These are phyloP conservation scores for Metschnikowia corniflorae DNA, from an alignment of 805 yeast genomes.

Conservation along the genomic window DNA sequence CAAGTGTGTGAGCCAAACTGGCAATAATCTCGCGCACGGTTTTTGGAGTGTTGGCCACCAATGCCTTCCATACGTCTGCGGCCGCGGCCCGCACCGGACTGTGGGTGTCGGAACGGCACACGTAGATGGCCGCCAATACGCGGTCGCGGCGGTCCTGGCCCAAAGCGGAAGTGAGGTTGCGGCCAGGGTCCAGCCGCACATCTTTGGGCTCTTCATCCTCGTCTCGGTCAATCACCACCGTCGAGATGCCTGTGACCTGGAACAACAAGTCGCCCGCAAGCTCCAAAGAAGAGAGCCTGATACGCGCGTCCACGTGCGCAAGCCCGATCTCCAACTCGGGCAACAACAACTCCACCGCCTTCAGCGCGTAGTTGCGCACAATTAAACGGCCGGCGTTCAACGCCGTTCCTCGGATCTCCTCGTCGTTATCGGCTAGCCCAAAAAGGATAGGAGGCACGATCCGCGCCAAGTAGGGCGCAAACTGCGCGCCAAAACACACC, in stretches of 20 bases:
- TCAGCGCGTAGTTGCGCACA: constrained; percentile 85
- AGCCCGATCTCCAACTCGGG: constrained; percentile 94
- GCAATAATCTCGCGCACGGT: constrained; percentile 91
- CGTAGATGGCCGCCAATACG: constrained; percentile 77
- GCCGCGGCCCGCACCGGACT: constrained; percentile 86
- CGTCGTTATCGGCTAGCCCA: constrained; percentile 88
- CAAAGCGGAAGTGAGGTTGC: constrained; percentile 65
- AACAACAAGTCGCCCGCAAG: constrained; percentile 91
- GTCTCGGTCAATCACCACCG: no score
- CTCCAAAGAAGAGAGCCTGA: constrained; percentile 90
- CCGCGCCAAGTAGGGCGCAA: constrained; percentile 80
- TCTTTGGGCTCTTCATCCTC: constrained; percentile 69
- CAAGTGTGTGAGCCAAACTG: constrained; percentile 72
- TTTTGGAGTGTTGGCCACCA: constrained; percentile 93
- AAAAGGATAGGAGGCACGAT: constrained; percentile 89
- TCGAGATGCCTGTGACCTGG: constrained; percentile 88
- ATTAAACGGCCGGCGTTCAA: constrained; percentile 89
- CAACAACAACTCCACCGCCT: constrained; percentile 86
- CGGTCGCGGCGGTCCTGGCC: constrained; percentile 89
- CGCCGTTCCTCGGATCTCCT: constrained; percentile 82
- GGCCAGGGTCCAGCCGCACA: constrained; percentile 52
- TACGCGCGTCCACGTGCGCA: constrained; percentile 76
- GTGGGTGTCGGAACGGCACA: constrained; percentile 90
- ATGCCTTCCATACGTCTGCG: constrained; percentile 92
- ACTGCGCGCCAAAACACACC: constrained; percentile 88